Conservation (phyloP, 805 yeast species). For the Phaffomyces opuntiae region DNA sequence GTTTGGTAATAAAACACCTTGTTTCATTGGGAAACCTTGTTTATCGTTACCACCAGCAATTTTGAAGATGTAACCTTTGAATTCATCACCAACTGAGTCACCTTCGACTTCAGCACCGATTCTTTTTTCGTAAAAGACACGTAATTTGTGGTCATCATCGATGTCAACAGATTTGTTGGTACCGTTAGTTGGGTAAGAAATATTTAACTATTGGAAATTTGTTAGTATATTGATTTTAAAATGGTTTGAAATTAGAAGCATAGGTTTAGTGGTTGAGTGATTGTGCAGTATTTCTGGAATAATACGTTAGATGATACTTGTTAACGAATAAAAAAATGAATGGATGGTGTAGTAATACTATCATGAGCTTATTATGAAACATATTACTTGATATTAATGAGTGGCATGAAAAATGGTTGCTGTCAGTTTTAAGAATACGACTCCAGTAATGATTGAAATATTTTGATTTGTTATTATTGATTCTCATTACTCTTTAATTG, state of each 20-base stretch:
- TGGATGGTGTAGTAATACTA: too few species aligned
- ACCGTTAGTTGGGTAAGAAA: conserved; percentile 99
- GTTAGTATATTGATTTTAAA: conserved; percentile 33
- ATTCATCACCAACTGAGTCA: conserved; percentile 94
- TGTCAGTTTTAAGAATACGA: too few species aligned
- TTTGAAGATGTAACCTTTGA: conserved; percentile 98
- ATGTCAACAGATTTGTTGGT: conserved; percentile 96
- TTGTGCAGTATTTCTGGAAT: too few species aligned
- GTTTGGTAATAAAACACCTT: conserved; percentile 98
- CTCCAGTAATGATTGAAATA: too few species aligned
- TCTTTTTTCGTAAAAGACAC: conserved; percentile 98
- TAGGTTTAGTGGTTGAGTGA: neutral
- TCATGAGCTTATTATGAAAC: too few species aligned
- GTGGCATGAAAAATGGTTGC: too few species aligned
- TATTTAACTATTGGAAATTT: conserved; percentile 60
- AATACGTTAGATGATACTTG: too few species aligned
- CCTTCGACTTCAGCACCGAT: conserved; percentile 99
- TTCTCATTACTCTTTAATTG: too few species aligned
- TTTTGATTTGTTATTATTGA: too few species aligned
- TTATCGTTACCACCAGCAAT: conserved; percentile 99
- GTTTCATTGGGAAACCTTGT: conserved; percentile 99
- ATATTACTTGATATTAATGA: too few species aligned
- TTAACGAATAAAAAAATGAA: too few species aligned
- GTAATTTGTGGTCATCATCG: conserved; percentile 98
- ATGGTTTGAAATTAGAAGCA: neutral